phyloP scores from a whole-genome alignment of 1,284 basidiomycete species.

The Fomitopsis palustris region DNA sequence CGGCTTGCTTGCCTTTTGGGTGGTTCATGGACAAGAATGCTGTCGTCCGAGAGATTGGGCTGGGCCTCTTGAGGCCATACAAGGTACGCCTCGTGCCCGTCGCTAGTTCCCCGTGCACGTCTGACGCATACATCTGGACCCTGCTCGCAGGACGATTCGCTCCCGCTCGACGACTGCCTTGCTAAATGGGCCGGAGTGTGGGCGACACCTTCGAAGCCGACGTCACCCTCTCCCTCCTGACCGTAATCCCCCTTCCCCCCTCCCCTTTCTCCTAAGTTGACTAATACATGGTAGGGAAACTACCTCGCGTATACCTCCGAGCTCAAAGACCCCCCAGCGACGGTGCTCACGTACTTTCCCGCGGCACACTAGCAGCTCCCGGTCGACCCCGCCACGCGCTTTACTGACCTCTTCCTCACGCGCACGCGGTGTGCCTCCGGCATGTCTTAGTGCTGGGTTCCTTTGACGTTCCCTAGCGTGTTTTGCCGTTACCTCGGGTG shows the following conservation, averaged over 20 bases:
- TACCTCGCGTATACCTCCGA: slow-evolving; percentile 47
- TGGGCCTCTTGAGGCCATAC: slow-evolving; percentile 65
- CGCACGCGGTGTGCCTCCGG: slow-evolving; percentile 37
- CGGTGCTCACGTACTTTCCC: slow-evolving; percentile 66
- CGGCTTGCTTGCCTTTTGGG: too few species aligned
- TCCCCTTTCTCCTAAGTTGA: slow-evolving; percentile 1
- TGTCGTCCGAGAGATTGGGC: slow-evolving; percentile 64
- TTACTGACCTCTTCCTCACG: slow-evolving; percentile 81
- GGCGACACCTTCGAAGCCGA: slow-evolving; percentile 69
- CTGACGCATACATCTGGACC: background rate
- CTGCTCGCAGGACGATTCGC: slow-evolving; percentile 48
- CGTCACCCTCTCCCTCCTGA: slow-evolving; percentile 60
- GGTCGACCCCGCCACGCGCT: slow-evolving; percentile 70
- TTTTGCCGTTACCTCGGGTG: too few species aligned
- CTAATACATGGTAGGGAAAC: slow-evolving; percentile 54
- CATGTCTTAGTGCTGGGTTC: background rate
- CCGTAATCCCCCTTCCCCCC: slow-evolving; percentile 43
- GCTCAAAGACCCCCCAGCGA: slow-evolving; percentile 23
- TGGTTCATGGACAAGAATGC: slow-evolving; percentile 64
- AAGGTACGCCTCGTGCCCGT: slow-evolving; percentile 39
- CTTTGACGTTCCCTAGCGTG: too few species aligned
- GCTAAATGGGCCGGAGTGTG: slow-evolving; percentile 62
- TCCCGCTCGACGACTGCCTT: slow-evolving; percentile 54
- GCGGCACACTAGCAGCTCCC: slow-evolving; percentile 69
- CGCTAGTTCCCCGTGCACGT: too few species aligned